A percentile compares a stretch with the other conserved stretches of the same genome.
Evolutionary conservation across 495 filamentous ascomycete genomes (phyloP).

Genomic region (Astrothelium macrocarpum): DNA sequence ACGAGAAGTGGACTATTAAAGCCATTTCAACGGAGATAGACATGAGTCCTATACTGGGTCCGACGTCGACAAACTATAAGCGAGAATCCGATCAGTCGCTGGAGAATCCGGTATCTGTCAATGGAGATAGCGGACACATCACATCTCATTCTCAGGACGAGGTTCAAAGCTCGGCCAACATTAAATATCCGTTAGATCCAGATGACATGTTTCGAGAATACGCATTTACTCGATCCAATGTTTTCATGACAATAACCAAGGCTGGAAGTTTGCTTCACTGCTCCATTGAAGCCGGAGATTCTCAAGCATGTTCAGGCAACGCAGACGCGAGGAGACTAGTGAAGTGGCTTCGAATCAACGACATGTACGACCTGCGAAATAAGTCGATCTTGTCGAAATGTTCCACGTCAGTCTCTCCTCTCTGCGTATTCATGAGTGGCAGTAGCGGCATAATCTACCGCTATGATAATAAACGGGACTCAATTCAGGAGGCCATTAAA

Average conservation of each 20-base stretch:
- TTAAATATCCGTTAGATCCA: background rate
- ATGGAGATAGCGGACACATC: background rate
- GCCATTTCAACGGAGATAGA: background rate
- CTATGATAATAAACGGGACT: constrained; percentile 27
- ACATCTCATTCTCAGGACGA: background rate
- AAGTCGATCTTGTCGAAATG: background rate
- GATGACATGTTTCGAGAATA: constrained; percentile 49
- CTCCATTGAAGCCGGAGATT: background rate
- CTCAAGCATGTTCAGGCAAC: background rate
- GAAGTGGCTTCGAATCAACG: background rate
- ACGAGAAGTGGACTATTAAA: constrained; percentile 5
- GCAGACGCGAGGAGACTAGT: background rate
- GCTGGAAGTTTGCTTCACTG: constrained; percentile 35
- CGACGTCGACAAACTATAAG: too few species aligned
- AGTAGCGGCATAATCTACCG: constrained; percentile 43
- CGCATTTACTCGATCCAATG: constrained; percentile 49
- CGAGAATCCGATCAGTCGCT: too few species aligned
- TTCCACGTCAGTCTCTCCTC: background rate
- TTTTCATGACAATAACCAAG: constrained; percentile 49
- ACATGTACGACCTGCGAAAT: background rate
- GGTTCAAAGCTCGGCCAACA: background rate
- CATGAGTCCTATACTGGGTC: background rate
- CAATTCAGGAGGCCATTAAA: background rate
- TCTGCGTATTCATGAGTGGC: constrained; percentile 42
- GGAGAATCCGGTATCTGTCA: background rate